Evolutionary conservation across 2,329 filamentous ascomycete genomes (phyloP).

Genomic region (Diaporthe aspalathi): DNA sequence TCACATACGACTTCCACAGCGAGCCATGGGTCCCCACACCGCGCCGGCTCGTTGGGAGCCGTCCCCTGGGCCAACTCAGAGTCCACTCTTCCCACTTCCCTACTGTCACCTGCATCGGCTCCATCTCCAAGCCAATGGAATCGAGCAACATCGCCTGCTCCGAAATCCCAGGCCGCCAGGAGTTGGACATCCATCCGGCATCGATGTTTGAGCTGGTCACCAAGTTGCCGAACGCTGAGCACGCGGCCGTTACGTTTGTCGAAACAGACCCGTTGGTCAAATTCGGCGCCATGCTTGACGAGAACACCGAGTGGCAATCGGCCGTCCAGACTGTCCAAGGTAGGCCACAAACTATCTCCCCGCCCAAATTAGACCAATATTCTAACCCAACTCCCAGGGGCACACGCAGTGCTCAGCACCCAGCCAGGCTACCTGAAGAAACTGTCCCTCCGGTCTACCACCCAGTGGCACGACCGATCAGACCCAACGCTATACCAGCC

Average conservation of each 20-base stretch:
- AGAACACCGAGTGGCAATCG: not conserved
- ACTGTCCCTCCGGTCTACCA: accelerated
- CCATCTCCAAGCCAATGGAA: too few relatives aligned
- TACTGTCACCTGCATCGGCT: not conserved
- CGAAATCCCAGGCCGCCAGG: too few relatives aligned
- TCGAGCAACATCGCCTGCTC: too few relatives aligned
- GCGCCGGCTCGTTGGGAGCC: too few relatives aligned
- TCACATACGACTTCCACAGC: not conserved
- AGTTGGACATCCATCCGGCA: not conserved
- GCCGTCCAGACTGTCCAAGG: not conserved
- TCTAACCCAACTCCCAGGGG: not conserved
- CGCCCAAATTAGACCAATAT: too few relatives aligned
- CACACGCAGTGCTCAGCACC: not conserved
- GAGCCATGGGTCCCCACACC: not conserved
- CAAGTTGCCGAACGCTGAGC: not conserved
- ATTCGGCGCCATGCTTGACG: too few relatives aligned
- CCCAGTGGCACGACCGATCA: accelerated
- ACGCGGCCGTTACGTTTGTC: accelerated
- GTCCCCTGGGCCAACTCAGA: too few relatives aligned
- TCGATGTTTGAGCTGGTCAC: not conserved
- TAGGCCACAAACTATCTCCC: not conserved
- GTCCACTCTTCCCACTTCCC: not conserved
- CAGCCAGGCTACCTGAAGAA: not conserved
- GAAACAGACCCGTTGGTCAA: too few relatives aligned
- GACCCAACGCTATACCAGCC: not conserved